These are phyloP conservation scores for Coemansia sp. DNA, from an alignment of 192 early-diverging fungal genomes.

Conservation along the genomic window DNA sequence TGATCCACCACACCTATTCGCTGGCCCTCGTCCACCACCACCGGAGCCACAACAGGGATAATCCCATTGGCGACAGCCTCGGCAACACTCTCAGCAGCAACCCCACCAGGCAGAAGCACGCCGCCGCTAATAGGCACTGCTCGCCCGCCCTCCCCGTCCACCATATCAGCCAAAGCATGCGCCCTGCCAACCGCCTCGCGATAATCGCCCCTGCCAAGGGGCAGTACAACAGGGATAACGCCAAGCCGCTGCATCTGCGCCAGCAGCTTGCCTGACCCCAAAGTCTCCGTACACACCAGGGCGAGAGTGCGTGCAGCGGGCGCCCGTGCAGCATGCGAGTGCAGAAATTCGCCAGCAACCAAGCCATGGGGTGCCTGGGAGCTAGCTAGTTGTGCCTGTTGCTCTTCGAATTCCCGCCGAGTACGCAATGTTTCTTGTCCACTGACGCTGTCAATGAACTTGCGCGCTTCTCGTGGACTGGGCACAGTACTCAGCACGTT, in stretches of 20 bases:
- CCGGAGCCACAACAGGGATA: constrained; percentile 60
- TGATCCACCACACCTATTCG: constrained; percentile 39
- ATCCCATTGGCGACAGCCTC: constrained; percentile 11
- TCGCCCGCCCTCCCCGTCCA: constrained; percentile 70
- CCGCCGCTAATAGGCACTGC: constrained; percentile 68
- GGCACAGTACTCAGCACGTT: constrained; percentile 50
- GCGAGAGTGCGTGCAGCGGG: constrained; percentile 28
- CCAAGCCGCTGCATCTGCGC: constrained; percentile 54
- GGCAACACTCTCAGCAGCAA: constrained; percentile 60
- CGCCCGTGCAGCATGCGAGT: background rate
- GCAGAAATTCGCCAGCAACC: constrained; percentile 23
- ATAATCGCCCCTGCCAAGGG: background rate
- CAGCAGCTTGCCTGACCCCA: constrained; percentile 21
- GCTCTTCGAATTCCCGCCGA: constrained; percentile 43
- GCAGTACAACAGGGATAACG: constrained; percentile 38
- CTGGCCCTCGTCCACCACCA: constrained; percentile 54
- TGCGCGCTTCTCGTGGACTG: constrained; percentile 51
- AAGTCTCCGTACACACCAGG: constrained; percentile 5
- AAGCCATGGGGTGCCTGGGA: background rate
- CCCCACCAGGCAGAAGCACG: constrained; percentile 43
- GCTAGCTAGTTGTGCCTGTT: constrained; percentile 26
- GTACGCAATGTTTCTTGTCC: constrained; percentile 46
- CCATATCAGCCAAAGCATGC: constrained; percentile 58
- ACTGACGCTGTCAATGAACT: constrained; percentile 46
- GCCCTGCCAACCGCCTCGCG: constrained; percentile 14